These are phyloP conservation scores for Elsinoe australis DNA, from an alignment of 2,329 filamentous ascomycete genomes.

Conservation along the genomic window DNA sequence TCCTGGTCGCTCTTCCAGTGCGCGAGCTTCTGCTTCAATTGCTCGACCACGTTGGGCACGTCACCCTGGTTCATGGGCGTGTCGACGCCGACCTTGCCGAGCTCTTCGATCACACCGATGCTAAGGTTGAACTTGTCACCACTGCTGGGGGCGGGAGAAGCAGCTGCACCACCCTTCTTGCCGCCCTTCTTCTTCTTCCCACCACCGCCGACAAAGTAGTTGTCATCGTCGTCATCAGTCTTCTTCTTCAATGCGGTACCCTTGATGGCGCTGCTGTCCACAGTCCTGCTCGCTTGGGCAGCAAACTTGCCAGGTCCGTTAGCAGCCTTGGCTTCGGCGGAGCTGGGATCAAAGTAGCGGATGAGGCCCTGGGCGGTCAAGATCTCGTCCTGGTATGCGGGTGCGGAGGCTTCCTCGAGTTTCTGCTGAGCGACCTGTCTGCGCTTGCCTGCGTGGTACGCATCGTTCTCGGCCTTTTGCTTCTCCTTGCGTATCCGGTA, in stretches of 20 bases:
- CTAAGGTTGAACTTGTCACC: conserved; percentile 70
- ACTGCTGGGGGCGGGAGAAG: conserved; percentile 40
- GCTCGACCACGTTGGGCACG: conserved; percentile 70
- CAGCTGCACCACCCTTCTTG: conserved; percentile 49
- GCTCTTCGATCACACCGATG: conserved; percentile 85
- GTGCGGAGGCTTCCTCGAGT: conserved; percentile 73
- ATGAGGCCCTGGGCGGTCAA: conserved; percentile 79
- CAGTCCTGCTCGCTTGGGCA: conserved; percentile 71
- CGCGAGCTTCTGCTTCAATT: conserved; percentile 84
- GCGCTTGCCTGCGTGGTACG: conserved; percentile 62
- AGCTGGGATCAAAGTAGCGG: conserved; percentile 78
- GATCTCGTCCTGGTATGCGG: conserved; percentile 89
- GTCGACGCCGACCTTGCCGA: conserved; percentile 73
- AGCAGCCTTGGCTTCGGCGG: conserved; percentile 55
- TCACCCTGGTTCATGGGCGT: conserved; percentile 81
- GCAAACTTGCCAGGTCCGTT: conserved; percentile 60
- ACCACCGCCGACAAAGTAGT: conserved; percentile 66
- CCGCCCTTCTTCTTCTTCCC: conserved; percentile 84
- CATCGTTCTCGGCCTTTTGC: conserved; percentile 71
- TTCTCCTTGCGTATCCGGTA: conserved; percentile 69
- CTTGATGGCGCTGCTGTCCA: conserved; percentile 78
- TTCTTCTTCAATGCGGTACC: conserved; percentile 78
- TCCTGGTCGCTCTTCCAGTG: conserved; percentile 89
- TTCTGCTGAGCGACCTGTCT: conserved; percentile 68
- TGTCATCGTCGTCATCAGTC: conserved; percentile 69